Evolutionary conservation across 345 rosid species (phyloP).

Genomic region (Rhodamnia argentea): DNA sequence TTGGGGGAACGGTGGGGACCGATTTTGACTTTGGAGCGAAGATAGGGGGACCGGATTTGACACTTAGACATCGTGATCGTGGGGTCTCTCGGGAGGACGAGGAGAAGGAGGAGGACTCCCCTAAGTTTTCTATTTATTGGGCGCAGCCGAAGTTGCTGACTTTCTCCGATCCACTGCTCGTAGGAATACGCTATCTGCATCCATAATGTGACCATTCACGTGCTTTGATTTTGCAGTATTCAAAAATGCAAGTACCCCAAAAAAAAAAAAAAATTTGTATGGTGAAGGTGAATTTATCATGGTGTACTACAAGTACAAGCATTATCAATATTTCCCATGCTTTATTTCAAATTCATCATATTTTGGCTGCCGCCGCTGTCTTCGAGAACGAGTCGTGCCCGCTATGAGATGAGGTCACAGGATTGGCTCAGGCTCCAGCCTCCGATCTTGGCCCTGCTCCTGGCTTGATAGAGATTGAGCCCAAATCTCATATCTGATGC

Average conservation of each 20-base stretch:
- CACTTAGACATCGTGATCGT: neutral
- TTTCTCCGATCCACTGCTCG: neutral
- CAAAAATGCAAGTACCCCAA: neutral
- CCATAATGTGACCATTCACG: neutral
- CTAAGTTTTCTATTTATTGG: neutral
- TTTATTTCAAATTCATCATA: neutral
- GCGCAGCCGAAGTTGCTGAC: neutral
- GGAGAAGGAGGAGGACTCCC: neutral
- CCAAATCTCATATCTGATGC: neutral
- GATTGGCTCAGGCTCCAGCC: neutral
- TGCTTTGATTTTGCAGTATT: neutral
- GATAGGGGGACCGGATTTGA: neutral
- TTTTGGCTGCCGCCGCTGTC: neutral
- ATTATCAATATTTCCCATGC: neutral
- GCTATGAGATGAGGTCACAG: neutral
- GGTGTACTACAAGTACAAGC: neutral
- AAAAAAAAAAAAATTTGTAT: too few species aligned
- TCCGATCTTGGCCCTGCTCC: neutral
- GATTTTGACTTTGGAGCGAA: neutral
- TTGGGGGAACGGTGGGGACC: neutral
- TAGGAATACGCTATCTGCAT: neutral
- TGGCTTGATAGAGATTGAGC: neutral
- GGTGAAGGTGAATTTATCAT: neutral
- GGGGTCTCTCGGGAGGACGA: neutral
- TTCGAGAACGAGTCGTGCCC: neutral